Evolutionary conservation across 1,284 basidiomycete species (phyloP).

Genomic region (Exobasidium rhododendri): DNA sequence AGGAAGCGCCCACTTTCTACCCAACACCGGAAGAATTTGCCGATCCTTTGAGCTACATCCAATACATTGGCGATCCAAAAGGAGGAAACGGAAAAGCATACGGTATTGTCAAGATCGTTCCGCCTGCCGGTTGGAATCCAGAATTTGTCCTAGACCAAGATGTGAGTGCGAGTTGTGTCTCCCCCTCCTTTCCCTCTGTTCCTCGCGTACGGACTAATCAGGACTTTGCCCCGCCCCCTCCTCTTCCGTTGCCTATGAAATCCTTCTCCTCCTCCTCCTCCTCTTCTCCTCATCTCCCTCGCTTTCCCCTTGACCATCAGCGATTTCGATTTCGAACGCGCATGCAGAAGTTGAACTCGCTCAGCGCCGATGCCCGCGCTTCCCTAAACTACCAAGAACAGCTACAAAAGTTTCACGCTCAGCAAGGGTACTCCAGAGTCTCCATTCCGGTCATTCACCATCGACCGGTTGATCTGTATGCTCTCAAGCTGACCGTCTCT

Average conservation of each 20-base stretch:
- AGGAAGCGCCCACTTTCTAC: conserved; percentile 84
- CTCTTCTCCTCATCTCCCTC: conserved; percentile 84
- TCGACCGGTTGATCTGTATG: conserved; percentile 86
- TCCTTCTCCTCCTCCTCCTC: conserved; percentile 60
- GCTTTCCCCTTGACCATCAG: conserved; percentile 57
- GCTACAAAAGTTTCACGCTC: conserved; percentile 65
- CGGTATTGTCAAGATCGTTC: conserved; percentile 95
- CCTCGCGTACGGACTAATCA: conserved; percentile 95
- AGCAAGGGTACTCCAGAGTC: conserved; percentile 65
- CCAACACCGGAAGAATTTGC: conserved; percentile 85
- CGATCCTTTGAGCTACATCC: conserved; percentile 94
- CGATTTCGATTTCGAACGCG: conserved; percentile 91
- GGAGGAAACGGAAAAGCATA: conserved; percentile 66
- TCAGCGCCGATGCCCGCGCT: conserved; percentile 92
- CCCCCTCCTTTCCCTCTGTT: conserved; percentile 68
- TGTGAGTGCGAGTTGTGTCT: conserved; percentile 60
- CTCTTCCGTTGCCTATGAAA: conserved; percentile 95
- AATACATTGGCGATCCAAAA: conserved; percentile 67
- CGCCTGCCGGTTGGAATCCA: conserved; percentile 90
- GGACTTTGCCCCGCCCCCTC: conserved; percentile 79
- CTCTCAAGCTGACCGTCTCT: conserved; percentile 83
- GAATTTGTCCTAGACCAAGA: conserved; percentile 94
- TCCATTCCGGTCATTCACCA: conserved; percentile 88
- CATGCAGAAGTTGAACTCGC: conserved; percentile 88
- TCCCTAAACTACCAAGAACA: conserved; percentile 97